Conservation (phyloP, 139 green algal genomes). For the Micractinium sp. region DNA sequence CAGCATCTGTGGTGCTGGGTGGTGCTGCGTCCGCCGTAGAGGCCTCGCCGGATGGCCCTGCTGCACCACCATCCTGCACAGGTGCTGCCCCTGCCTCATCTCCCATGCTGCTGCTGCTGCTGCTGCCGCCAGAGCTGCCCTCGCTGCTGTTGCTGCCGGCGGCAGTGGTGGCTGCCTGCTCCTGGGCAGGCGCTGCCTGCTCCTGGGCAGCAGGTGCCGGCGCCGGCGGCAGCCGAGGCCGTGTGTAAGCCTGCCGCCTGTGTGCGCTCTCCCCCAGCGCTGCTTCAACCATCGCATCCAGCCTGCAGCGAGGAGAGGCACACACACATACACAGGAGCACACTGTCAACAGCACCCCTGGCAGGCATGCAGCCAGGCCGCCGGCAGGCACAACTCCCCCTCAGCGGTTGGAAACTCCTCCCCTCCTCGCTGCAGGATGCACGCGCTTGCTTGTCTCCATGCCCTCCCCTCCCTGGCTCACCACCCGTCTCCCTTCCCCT, state of each 20-base stretch:
- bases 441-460: too few species aligned
- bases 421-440: too few species aligned
- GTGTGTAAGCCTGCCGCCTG: background rate
- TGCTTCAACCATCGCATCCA: conserved; percentile 9
- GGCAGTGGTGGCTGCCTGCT: background rate
- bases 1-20: too few species aligned
- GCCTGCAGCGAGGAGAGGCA: background rate
- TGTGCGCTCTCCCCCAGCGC: background rate
- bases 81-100: background rate
- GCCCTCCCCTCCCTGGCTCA: too few species aligned
- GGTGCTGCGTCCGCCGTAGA: too few species aligned
- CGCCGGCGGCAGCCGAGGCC: background rate
- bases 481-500: too few species aligned
- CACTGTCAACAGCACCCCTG: too few species aligned
- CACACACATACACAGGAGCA: too few species aligned
- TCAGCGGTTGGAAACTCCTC: background rate
- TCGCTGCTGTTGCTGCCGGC: background rate
- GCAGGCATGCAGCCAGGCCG: too few species aligned
- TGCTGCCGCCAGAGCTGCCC: background rate
- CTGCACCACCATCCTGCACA: background rate
- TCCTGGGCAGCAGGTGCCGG: too few species aligned
- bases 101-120: background rate
- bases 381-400: too few species aligned
- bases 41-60: too few species aligned
- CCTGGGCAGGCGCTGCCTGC: background rate